phyloP scores from a whole-genome alignment of 2,329 filamentous ascomycete genomes.

The Amauroascus verrucosus region DNA sequence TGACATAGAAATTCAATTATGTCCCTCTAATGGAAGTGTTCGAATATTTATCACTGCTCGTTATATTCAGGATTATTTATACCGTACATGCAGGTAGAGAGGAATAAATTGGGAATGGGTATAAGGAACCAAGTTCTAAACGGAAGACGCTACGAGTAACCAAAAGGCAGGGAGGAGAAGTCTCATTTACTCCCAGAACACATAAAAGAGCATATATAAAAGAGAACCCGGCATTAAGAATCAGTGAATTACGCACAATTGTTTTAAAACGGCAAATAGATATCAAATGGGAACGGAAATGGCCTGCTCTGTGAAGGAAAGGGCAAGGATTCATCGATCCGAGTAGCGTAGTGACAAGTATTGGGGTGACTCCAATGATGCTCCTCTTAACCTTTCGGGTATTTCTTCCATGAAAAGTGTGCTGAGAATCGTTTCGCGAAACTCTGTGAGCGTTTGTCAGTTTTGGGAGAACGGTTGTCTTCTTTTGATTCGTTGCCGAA shows the following conservation, averaged over 20 bases:
- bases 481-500: background rate
- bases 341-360: too few species aligned
- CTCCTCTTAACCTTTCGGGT: background rate
- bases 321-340: too few species aligned
- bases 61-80: background rate
- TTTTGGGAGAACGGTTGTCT: background rate
- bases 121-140: background rate
- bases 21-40: background rate
- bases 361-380: background rate
- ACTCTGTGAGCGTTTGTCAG: background rate
- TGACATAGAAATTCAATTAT: background rate
- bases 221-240: too few species aligned
- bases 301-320: background rate
- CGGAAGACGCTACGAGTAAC: background rate
- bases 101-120: background rate
- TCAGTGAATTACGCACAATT: too few species aligned
- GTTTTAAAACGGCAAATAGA: too few species aligned
- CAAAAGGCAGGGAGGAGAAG: background rate
- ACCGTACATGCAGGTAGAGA: background rate
- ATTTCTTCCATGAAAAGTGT: conserved; percentile 7
- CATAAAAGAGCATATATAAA: background rate
- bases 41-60: too few species aligned
- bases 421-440: background rate
- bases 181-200: background rate
- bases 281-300: too few species aligned